Evolutionary conservation across 2,329 filamentous ascomycete species (phyloP), one percentile per base, ranked within the genome.

Genomic region (Amylocarpus encephaloides): DNA sequence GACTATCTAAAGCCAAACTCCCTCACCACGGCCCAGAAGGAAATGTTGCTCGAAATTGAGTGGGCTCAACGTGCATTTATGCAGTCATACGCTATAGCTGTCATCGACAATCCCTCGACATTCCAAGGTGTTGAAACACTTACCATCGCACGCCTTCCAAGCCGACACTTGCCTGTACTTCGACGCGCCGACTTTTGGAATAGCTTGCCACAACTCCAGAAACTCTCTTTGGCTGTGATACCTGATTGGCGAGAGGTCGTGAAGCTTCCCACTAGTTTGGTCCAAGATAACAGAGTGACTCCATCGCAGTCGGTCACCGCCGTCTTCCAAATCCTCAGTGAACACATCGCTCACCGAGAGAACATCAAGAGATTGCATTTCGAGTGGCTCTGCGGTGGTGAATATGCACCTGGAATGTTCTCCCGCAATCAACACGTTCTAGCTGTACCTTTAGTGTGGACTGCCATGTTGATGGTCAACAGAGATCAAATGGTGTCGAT

Each of bases 41-140:
- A 86, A 64, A 82, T 85, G 78, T 66, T 88, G 1, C 68, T 84
- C 34, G 83, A 87, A 63, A 78, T 81, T 3, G 77, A 82, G 46
- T 86, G 83, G 80, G 82, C 82, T 6, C 82, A 87, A 56, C 72
- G 78, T 47, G 83, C 82, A 15, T 83, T 87, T 62, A 71, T 87
- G 42, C 78, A 82, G 43, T 84, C 83, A 1, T 87, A 83, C 57
- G 76, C 82, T 56, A 75, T 86, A 43, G 77, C 80, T 1, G 66
- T 86, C 39, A 77, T 82, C 19, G 80, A 86, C 59, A 84, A 83
- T 52, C 69, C 70, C 4, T 56, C 61, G 5, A 73, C 70, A 1
- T 85, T 86, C 56, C 52, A 61, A 6, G 66, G 71, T 5, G 71
- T 88, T 39, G 76, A 75, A 18, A 79, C 74, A 5, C 64, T 88